Evolutionary conservation across 140 eudicot species (phyloP).

Genomic region (Cichorium intybus): DNA sequence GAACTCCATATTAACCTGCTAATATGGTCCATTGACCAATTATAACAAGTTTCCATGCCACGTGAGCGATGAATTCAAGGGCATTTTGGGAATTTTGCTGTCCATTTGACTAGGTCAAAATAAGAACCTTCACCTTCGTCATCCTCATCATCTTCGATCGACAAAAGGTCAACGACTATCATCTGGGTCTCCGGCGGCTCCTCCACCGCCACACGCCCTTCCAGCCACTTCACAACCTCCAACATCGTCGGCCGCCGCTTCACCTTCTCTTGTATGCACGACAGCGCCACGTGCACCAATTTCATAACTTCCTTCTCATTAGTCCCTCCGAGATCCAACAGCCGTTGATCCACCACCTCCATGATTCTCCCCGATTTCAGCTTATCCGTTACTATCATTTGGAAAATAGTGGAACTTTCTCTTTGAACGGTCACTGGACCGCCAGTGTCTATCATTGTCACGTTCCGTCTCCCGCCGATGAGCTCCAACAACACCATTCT

Average conservation of each 20-base stretch:
- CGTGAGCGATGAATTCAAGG: too few species aligned
- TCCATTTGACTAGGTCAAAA: too few species aligned
- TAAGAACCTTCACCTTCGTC: conserved; percentile 22
- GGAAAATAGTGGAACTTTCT: too few species aligned
- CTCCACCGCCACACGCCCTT: conserved; percentile 55
- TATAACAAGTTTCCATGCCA: too few species aligned
- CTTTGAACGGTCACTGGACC: too few species aligned
- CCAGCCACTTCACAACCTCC: conserved; percentile 71
- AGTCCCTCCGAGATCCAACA: conserved; percentile 40
- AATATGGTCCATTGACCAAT: too few species aligned
- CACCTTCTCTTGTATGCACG: conserved; percentile 87
- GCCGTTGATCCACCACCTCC: conserved; percentile 73
- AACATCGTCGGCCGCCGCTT: conserved; percentile 73
- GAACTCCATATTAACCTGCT: too few species aligned
- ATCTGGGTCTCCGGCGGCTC: conserved; percentile 76
- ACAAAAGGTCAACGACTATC: conserved; percentile 59
- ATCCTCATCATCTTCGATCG: conserved; percentile 42
- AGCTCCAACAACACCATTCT: too few species aligned
- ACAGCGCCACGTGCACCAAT: conserved; percentile 57
- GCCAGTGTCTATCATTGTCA: too few species aligned
- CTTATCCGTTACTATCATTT: conserved; percentile 63
- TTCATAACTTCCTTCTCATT: conserved; percentile 50
- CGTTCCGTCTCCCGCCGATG: too few species aligned
- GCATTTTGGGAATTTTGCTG: too few species aligned
- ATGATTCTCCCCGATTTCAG: conserved; percentile 51